phyloP scores from a whole-genome alignment of 23 red algal genomes.

The Pyropia yezoensis region DNA sequence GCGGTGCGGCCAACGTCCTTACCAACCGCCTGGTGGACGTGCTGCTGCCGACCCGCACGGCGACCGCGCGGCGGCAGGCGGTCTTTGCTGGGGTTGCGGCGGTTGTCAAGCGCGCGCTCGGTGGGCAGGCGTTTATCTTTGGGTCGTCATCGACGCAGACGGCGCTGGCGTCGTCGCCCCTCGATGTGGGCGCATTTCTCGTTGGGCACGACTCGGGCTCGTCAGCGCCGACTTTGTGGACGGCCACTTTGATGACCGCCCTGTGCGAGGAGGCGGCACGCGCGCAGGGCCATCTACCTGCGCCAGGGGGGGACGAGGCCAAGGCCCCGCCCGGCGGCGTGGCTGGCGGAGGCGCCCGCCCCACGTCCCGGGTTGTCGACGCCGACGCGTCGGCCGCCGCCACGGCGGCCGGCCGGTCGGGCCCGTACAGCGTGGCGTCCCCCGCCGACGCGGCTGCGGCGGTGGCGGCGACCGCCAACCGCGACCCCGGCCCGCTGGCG shows the following conservation, averaged over 20 bases:
- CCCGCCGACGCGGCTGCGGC: background rate
- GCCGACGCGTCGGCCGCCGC: background rate
- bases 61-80: constrained; percentile 2
- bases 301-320: background rate
- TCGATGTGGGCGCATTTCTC: constrained; percentile 41
- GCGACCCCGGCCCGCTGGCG: background rate
- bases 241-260: background rate
- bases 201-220: constrained; percentile 1
- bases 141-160: constrained; percentile 15
- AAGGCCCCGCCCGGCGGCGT: background rate
- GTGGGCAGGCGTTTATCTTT: constrained; percentile 29
- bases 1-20: constrained; percentile 5
- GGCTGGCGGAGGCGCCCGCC: background rate
- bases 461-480: background rate
- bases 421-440: background rate
- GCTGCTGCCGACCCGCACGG: constrained; percentile 13
- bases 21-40: constrained; percentile 23
- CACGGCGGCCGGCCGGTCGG: background rate
- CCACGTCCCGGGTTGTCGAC: background rate
- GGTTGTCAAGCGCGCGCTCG: constrained; percentile 24
- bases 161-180: constrained; percentile 3
- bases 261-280: constrained; percentile 6
- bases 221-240: background rate
- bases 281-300: background rate
- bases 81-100: constrained; percentile 6